Evolutionary conservation across 2,329 filamentous ascomycete species (phyloP).

Genomic region (Aaosphaeria pasadenensis): DNA sequence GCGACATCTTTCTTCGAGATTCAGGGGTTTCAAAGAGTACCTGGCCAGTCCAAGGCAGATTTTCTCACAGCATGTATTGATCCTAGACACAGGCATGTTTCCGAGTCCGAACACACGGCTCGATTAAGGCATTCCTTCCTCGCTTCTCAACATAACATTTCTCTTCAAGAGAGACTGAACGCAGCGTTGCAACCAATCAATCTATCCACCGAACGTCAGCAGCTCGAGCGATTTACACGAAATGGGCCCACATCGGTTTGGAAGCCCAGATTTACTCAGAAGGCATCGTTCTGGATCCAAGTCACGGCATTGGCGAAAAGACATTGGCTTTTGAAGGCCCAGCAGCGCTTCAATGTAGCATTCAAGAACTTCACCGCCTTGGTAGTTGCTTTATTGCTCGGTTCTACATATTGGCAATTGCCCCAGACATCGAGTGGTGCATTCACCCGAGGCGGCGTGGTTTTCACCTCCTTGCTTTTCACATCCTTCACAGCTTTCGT

Average conservation of each 20-base stretch:
- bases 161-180: conserved; percentile 64
- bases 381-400: conserved; percentile 73
- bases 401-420: conserved; percentile 74
- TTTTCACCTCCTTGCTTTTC: conserved; percentile 78
- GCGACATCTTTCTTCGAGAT: conserved; percentile 73
- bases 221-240: conserved; percentile 26
- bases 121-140: conserved; percentile 66
- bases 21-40: conserved; percentile 71
- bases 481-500: conserved; percentile 86
- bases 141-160: conserved; percentile 60
- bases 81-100: conserved; percentile 53
- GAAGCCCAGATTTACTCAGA: conserved; percentile 72
- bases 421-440: conserved; percentile 63
- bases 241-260: too few relatives aligned
- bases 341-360: conserved; percentile 74
- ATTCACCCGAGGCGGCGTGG: conserved; percentile 76
- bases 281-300: conserved; percentile 74
- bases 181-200: conserved; percentile 57
- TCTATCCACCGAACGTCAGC: conserved; percentile 56
- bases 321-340: conserved; percentile 81
- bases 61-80: conserved; percentile 82
- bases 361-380: conserved; percentile 71
- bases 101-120: conserved; percentile 71
- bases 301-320: conserved; percentile 80
- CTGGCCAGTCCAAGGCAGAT: conserved; percentile 76